A percentile compares a stretch with the other conserved stretches of the same genome.
phyloP scores from a whole-genome alignment of 768 basidiomycete genomes.

The Pulveroboletus sp. region DNA sequence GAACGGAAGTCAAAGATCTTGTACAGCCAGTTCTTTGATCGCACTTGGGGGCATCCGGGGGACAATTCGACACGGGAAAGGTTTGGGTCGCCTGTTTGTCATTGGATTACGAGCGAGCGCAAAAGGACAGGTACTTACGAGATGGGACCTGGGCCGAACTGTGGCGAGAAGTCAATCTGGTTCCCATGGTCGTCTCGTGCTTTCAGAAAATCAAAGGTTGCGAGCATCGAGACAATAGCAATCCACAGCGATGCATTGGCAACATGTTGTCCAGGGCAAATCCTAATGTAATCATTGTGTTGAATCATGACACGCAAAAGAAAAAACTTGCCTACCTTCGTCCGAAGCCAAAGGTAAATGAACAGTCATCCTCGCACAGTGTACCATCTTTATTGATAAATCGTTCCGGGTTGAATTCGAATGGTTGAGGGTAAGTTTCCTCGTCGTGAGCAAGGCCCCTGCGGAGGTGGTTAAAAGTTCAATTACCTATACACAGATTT shows the following conservation, averaged over 20 bases:
- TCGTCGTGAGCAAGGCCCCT: conserved; percentile 41
- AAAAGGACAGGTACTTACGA: conserved; percentile 17
- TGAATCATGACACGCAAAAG: not conserved
- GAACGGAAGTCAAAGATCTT: conserved; percentile 2
- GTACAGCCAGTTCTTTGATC: conserved; percentile 12
- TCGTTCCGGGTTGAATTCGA: conserved; percentile 40
- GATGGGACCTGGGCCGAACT: conserved; percentile 15
- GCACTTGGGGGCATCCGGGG: conserved; percentile 12
- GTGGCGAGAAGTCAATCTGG: conserved; percentile 22
- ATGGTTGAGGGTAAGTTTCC: conserved; percentile 37
- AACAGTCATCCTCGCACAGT: conserved; percentile 2
- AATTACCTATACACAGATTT: not conserved
- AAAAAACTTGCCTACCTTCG: conserved; percentile 14
- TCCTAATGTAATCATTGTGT: conserved; percentile 7
- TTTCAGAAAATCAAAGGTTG: conserved; percentile 22
- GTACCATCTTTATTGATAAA: conserved; percentile 26
- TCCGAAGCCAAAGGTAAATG: conserved; percentile 24
- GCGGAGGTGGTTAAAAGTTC: not conserved
- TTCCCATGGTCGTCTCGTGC: conserved; percentile 20
- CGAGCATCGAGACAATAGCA: conserved; percentile 22
- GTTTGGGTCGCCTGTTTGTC: conserved; percentile 18
- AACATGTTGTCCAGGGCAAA: conserved; percentile 22
- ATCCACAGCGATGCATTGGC: conserved; percentile 27
- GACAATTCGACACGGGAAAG: conserved; percentile 21
- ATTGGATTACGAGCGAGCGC: not conserved